Evolutionary conservation across 805 yeast species (phyloP), one percentile per base, ranked within the genome.

Genomic region (Spathaspora passalidarum): DNA sequence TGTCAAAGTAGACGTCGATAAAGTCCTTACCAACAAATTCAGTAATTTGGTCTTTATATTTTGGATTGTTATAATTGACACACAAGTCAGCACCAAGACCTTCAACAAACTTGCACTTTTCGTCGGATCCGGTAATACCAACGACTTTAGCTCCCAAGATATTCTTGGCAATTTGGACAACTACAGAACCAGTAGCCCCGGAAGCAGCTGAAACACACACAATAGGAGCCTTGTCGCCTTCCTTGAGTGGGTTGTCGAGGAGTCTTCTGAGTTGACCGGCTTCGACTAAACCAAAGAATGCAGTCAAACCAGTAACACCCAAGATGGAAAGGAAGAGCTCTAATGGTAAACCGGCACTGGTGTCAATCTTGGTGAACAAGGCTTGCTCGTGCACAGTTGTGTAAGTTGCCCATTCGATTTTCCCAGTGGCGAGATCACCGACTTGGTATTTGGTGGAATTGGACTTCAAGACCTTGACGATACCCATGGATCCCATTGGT

Each of bases 161-260:
- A 34, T 74, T 64, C 49, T 79, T 66, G 36, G 86, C 82, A 10
- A 83, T 57, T 59, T 82, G 87, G 17, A 81, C 77, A 40, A 70
- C 77, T 40, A 73, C 63, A 20, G 80, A 73, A 11, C 88, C 88
- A n/a, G 84, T 83, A n/a, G 87, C 86, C 49, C 89, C 89, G 6
- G 84, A 76, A 11, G 88, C 88, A 47, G 86, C 88, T 16, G 83
- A 76, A 38, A 83, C 66, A 38, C 81, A 62, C 52, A 79, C 68
- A 6, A 72, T 66, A 55, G 81, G 80, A 19, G 70, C 71, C 17
- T 64, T 62, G 5, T 38, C 49, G 11, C 36, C 25, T n/a, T 35
- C 49, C 11, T 39, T 20, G 2, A 42, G 61, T 67, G 45, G 64
- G 16, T 25, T 57, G 34, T 51, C 49, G 6, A 34, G 25, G 21